Evolutionary conservation across 768 basidiomycete species (phyloP).

Genomic region (Serendipita indica): DNA sequence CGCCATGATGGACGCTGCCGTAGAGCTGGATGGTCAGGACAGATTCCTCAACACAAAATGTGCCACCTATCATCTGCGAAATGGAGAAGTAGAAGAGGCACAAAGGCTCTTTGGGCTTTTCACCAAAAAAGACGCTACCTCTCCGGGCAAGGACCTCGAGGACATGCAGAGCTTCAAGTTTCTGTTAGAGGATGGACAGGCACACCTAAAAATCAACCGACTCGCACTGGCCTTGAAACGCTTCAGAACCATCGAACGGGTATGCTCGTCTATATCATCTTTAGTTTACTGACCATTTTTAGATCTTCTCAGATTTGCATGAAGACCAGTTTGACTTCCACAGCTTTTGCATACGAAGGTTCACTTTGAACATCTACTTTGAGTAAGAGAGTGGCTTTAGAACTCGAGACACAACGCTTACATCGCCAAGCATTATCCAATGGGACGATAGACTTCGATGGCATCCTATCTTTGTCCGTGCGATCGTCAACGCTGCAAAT

Average conservation of each 20-base stretch:
- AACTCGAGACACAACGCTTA: slow-evolving; percentile 12
- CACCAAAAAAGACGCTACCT: slow-evolving; percentile 84
- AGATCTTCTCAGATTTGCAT: slow-evolving; percentile 77
- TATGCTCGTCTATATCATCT: slow-evolving; percentile 21
- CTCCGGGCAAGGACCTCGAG: slow-evolving; percentile 66
- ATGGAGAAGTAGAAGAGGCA: slow-evolving; percentile 66
- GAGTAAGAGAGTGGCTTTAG: slow-evolving; percentile 38
- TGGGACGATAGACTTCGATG: slow-evolving; percentile 74
- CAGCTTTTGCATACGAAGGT: slow-evolving; percentile 80
- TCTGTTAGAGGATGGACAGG: slow-evolving; percentile 65
- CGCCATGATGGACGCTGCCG: slow-evolving; percentile 59
- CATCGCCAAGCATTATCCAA: slow-evolving; percentile 41
- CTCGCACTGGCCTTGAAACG: slow-evolving; percentile 71
- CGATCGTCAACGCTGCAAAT: slow-evolving; percentile 54
- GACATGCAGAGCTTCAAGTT: slow-evolving; percentile 94
- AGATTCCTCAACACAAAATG: slow-evolving; percentile 87
- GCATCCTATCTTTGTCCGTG: slow-evolving; percentile 59
- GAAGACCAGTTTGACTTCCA: slow-evolving; percentile 99
- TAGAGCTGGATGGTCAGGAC: slow-evolving; percentile 82
- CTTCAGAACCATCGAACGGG: slow-evolving; percentile 63
- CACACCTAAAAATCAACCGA: slow-evolving; percentile 48
- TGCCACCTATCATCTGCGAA: slow-evolving; percentile 79
- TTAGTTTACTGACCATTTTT: neutral
- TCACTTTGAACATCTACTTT: slow-evolving; percentile 71
- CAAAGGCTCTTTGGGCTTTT: slow-evolving; percentile 65